Evolutionary conservation across 768 basidiomycete genomes (phyloP), one percentile per base, ranked within the genome.

Genomic region (Megacollybia marginata): DNA sequence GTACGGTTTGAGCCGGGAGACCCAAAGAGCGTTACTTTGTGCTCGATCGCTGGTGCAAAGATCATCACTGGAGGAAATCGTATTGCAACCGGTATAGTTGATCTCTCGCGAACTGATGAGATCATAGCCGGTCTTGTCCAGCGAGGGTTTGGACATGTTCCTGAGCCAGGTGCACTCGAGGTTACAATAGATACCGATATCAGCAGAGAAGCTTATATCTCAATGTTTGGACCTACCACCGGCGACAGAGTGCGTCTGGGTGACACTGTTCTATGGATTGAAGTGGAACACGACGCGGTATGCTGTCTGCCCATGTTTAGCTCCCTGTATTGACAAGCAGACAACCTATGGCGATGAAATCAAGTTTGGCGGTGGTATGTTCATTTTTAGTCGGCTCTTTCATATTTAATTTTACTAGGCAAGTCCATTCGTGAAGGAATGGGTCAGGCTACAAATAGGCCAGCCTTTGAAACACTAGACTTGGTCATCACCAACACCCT

Each of bases 1-100:
- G 89, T 96, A 5, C 82, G 96, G 32, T 98, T 99, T 63, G 96
- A 99, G 62, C 95, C 96, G 0, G 92, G 93, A 2, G 92, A 95
- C 57, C 62, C 66, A 35, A 93, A 92, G 69, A 82, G 90, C 0
- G 88, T 98, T 36, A 79, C 78, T 0, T 79, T 98, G 7, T 88
- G 89, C 52, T 65, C 79, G 18, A 87, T 96, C 43, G 85, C 78
- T 13, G 96, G 95, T 0, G 64, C 68, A 1, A 76, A 78, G 57
- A 64, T 79, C 33, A 79, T 93, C 38, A 79, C 82, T 2, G 96
- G 95, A 5, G 90, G 93, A 1, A 92, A 93, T 58, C 63, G 69
- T 1, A 67, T 94, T n/a, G 82, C 79, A 16, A 67, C 80, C 32
- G 80, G 83, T 7, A 59, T 73, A 13, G 68, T 79, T 10, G 76